phyloP scores from a whole-genome alignment of 2,329 filamentous ascomycete species.

The Teratosphaeriaceae sp. region DNA sequence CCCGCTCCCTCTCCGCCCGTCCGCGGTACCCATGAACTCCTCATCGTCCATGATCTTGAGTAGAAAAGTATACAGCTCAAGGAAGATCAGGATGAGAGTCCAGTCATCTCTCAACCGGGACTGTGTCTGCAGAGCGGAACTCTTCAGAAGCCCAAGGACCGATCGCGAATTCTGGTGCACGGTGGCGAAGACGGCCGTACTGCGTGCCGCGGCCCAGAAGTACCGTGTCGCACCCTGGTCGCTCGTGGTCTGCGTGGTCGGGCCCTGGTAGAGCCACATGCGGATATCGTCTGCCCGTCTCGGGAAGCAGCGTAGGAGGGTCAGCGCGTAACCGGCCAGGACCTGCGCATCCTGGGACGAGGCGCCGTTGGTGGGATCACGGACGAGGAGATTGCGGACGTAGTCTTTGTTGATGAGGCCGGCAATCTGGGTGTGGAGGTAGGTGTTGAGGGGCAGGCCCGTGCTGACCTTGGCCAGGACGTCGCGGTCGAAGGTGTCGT shows the following conservation, averaged over 20 bases:
- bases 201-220: constrained; percentile 67
- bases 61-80: constrained; percentile 91
- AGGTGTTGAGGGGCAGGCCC: constrained; percentile 30
- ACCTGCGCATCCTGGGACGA: constrained; percentile 58
- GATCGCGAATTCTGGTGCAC: constrained; percentile 52
- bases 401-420: constrained; percentile 70
- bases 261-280: constrained; percentile 83
- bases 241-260: constrained; percentile 43
- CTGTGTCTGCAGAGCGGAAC: constrained; percentile 14
- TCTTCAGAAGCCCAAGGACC: constrained; percentile 51
- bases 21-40: constrained; percentile 57
- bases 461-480: constrained; percentile 35
- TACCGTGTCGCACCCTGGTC: constrained; percentile 66
- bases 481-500: constrained; percentile 33
- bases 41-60: constrained; percentile 92
- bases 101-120: constrained; percentile 58
- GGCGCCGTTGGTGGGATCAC: constrained; percentile 23
- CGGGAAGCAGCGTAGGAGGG: constrained; percentile 79
- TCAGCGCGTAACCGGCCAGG: constrained; percentile 79
- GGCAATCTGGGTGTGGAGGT: constrained; percentile 59
- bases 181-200: constrained; percentile 50
- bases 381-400: constrained; percentile 46
- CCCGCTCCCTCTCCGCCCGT: constrained; percentile 51
- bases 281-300: constrained; percentile 77
- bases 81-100: constrained; percentile 80